phyloP scores from a whole-genome alignment of 768 basidiomycete genomes.

The Suillus occidentalis region DNA sequence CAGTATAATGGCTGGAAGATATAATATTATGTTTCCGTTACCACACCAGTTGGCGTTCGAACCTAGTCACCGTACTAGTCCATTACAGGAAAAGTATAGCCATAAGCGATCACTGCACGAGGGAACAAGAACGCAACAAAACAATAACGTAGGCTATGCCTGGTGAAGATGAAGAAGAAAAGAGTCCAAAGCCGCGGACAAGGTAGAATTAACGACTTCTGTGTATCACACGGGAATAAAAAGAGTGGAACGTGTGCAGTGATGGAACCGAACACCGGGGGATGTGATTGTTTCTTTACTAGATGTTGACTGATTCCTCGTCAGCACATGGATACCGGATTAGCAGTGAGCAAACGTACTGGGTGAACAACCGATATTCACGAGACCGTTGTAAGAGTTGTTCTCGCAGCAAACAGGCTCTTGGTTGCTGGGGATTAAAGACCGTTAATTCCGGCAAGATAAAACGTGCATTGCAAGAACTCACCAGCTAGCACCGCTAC shows the following conservation, averaged over 20 bases:
- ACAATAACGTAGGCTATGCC: slow-evolving; percentile 9
- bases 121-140: slow-evolving; percentile 5
- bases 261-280: not conserved
- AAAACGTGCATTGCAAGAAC: not conserved
- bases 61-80: not conserved
- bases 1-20: not conserved
- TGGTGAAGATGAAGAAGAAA: not conserved
- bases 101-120: slow-evolving; percentile 1
- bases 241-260: slow-evolving; percentile 19
- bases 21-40: not conserved
- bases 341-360: slow-evolving; percentile 23
- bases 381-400: slow-evolving; percentile 34
- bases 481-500: slow-evolving; percentile 19
- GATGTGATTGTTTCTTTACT: slow-evolving; percentile 12
- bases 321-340: not conserved
- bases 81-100: too few species aligned
- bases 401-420: slow-evolving; percentile 43
- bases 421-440: slow-evolving; percentile 23
- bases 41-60: not conserved
- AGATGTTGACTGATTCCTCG: slow-evolving; percentile 16
- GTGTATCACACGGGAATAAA: slow-evolving; percentile 9
- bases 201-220: slow-evolving; percentile 19
- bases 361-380: slow-evolving; percentile 41
- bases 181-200: not conserved
- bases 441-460: not conserved